Evolutionary conservation across 2,329 filamentous ascomycete genomes (phyloP).

Genomic region (Botrytis hyacinthi): DNA sequence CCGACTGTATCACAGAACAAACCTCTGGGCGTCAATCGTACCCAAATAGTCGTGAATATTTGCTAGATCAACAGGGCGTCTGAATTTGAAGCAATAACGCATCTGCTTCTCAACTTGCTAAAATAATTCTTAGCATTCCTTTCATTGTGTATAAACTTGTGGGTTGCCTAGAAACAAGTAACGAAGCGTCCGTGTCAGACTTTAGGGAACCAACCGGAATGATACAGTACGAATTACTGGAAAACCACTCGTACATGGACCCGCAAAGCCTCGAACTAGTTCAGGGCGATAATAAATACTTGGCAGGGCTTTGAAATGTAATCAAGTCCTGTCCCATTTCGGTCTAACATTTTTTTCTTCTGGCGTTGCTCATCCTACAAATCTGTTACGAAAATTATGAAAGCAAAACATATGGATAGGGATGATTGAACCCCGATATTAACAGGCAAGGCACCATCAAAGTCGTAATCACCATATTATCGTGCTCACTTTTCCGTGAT

Average conservation of each 20-base stretch:
- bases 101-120: neutral
- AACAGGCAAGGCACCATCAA: neutral
- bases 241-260: neutral
- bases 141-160: neutral
- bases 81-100: neutral
- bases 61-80: neutral
- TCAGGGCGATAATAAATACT: neutral
- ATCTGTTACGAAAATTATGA: neutral
- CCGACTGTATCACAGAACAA: too few relatives aligned
- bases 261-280: neutral
- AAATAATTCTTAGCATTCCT: neutral
- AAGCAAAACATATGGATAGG: neutral
- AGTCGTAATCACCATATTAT: neutral
- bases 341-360: neutral
- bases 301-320: neutral
- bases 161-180: neutral
- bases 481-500: neutral
- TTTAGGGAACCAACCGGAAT: neutral
- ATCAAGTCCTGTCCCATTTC: neutral
- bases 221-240: neutral
- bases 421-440: neutral
- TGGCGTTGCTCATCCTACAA: neutral
- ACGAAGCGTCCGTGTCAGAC: neutral
- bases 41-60: neutral
- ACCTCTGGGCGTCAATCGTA: neutral